Base-by-base conservation (phyloP, 192 early-diverging fungal species). In the Rhizophlyctis rosea region DNA sequence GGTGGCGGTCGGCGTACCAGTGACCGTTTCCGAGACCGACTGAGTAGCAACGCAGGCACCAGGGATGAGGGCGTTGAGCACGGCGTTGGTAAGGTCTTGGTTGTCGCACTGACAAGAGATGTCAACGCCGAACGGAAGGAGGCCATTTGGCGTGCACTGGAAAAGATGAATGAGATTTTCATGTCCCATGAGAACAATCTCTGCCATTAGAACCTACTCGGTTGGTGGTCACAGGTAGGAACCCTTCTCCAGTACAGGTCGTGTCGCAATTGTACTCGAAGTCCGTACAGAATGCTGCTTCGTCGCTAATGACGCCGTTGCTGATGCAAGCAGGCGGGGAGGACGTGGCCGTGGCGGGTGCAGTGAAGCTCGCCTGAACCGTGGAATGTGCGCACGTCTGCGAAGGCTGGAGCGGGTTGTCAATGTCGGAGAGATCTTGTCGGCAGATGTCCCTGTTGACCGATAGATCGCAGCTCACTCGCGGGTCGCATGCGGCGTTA, bases 401-500 rank as follows among this genome's bases (percentile, higher is more conserved):
- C 9, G 18, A 7, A 44, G 39, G 39, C 7, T 44, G 9, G 9
- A 7, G 4, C 7, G 50, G 50, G 50, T 52, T 25, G 24, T 7
- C 5, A 23, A 52, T 57, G 39, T 34, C 34, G 33, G 49, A 30
- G 34, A 61, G 34, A 51, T 48, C 36, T n/a, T n/a, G 58, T 29
- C 34, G 21, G 25, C 64, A 66, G 3, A 66, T 44, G 2, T 32
- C 7, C 28, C 23, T 28, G 47, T 52, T 66, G 36, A 49, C 49
- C 4, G 64, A 57, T 1, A 66, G 34, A 28, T 60, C 32, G 53
- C 64, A 66, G 0, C 54, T 31, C 2, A 25, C 29, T 3, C 64
- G 60, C 2, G 59, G 59, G 52, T 66, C 64, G 36, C 64, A 66
- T 16, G 60, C 57, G 9, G 3, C n/a, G 47, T 66, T 66, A 35